Conservation (phyloP, 2,329 filamentous ascomycete species). For the Hyphodiscus sp. region DNA sequence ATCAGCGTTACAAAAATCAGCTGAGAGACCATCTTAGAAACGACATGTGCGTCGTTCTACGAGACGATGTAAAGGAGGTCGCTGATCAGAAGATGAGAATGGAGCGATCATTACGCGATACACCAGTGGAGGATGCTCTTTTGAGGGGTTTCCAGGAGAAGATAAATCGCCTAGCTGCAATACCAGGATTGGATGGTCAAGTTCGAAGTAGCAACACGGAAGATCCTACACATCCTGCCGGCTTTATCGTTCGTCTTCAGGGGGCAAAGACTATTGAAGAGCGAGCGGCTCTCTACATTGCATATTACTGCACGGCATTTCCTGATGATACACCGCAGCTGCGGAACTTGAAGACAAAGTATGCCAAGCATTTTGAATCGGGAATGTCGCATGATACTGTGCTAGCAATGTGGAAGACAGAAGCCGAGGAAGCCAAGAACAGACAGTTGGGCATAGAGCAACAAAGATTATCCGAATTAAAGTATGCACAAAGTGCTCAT, state of each 20-base stretch:
- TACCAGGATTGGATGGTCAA: background rate
- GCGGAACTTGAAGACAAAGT: conserved; percentile 27
- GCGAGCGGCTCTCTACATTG: conserved; percentile 19
- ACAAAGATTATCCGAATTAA: conserved; percentile 18
- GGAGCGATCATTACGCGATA: background rate
- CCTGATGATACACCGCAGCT: conserved; percentile 16
- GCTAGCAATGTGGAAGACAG: conserved; percentile 21
- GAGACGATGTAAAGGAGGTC: conserved; percentile 8
- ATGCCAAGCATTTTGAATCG: conserved; percentile 24
- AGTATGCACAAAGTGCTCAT: conserved; percentile 27
- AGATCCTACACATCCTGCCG: conserved; percentile 1
- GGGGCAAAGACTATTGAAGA: conserved; percentile 17
- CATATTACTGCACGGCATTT: conserved; percentile 22
- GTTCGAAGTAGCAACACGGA: background rate
- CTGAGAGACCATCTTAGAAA: conserved; percentile 21
- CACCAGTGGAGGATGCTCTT: conserved; percentile 11
- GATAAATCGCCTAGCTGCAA: background rate
- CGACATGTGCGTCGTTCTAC: conserved; percentile 14
- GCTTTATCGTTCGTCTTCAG: conserved; percentile 15
- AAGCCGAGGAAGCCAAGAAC: conserved; percentile 17
- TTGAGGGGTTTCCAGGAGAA: background rate
- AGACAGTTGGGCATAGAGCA: conserved; percentile 14
- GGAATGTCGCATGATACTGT: conserved; percentile 21
- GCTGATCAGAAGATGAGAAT: conserved; percentile 5
- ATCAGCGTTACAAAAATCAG: conserved; percentile 14